A percentile compares a stretch with the other conserved stretches of the same genome.
Evolutionary conservation across 768 basidiomycete species (phyloP).

Genomic region (Chalciporus pseudorubinellus): DNA sequence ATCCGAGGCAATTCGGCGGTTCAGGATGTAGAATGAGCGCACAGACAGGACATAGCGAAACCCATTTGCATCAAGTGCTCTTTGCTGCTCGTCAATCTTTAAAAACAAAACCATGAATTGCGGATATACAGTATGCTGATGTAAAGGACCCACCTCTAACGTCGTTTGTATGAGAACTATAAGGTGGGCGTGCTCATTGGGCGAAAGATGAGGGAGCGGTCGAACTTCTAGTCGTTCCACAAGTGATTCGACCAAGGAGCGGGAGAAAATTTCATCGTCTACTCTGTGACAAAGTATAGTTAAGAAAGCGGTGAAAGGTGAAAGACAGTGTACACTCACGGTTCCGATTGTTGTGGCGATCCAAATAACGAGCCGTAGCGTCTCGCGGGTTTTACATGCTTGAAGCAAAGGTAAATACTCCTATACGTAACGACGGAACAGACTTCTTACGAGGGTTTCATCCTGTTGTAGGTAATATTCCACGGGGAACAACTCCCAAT

Average conservation of each 20-base stretch:
- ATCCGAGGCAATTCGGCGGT: constrained; percentile 54
- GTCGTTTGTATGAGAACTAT: constrained; percentile 84
- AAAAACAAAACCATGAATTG: constrained; percentile 1
- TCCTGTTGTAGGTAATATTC: constrained; percentile 40
- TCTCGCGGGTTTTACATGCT: constrained; percentile 28
- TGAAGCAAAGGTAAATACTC: not conserved
- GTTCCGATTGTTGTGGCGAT: constrained; percentile 38
- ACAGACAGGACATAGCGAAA: constrained; percentile 91
- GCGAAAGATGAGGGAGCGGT: constrained; percentile 68
- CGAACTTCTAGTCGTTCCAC: constrained; percentile 60
- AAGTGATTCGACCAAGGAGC: constrained; percentile 55
- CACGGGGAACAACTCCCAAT: constrained; percentile 53
- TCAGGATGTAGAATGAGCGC: constrained; percentile 86
- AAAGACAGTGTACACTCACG: constrained; percentile 37
- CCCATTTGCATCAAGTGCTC: constrained; percentile 91
- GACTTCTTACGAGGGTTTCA: constrained; percentile 20
- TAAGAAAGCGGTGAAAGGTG: not conserved
- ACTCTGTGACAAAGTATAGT: constrained; percentile 32
- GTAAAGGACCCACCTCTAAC: constrained; percentile 60
- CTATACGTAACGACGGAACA: not conserved
- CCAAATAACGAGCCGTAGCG: constrained; percentile 57
- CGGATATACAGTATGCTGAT: not conserved
- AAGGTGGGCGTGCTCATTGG: constrained; percentile 81
- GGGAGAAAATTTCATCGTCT: constrained; percentile 59
- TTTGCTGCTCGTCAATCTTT: constrained; percentile 85